These are phyloP conservation scores for Candida wancherniae DNA, from an alignment of 805 yeast species.

Conservation along the genomic window DNA sequence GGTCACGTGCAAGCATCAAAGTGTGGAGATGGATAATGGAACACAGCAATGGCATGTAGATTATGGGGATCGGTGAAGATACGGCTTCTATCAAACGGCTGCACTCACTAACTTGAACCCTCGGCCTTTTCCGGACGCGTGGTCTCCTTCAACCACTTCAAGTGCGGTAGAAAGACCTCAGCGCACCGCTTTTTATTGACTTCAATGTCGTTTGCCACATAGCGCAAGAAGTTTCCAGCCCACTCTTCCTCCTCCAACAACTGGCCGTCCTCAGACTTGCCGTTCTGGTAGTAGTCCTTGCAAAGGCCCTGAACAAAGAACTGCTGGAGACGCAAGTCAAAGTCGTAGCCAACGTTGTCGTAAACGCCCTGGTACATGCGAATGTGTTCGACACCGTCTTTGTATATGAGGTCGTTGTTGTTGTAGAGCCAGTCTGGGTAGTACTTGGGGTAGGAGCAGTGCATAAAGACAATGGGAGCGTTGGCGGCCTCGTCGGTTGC, in stretches of 20 bases:
- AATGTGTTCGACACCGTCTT: slow-evolving; percentile 28
- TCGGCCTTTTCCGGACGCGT: too few relatives aligned
- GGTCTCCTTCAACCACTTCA: slow-evolving; percentile 39
- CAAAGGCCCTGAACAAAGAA: slow-evolving; percentile 38
- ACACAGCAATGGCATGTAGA: too few relatives aligned
- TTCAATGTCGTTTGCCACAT: slow-evolving; percentile 22
- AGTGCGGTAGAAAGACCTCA: slow-evolving; percentile 37
- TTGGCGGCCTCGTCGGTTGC: slow-evolving; percentile 12
- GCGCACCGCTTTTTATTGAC: slow-evolving; percentile 25
- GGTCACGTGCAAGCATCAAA: too few relatives aligned
- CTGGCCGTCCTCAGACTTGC: slow-evolving; percentile 22
- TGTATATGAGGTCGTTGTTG: slow-evolving; percentile 30
- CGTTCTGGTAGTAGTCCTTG: slow-evolving; percentile 27
- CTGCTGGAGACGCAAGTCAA: slow-evolving; percentile 37
- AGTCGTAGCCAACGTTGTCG: slow-evolving; percentile 38
- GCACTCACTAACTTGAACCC: too few relatives aligned
- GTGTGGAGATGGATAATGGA: too few relatives aligned
- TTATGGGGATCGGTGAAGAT: too few relatives aligned
- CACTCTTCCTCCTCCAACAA: slow-evolving; percentile 21
- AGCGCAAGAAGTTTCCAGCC: slow-evolving; percentile 31
- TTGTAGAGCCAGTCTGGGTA: slow-evolving; percentile 22
- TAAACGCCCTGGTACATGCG: slow-evolving; percentile 36
- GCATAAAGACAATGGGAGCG: slow-evolving; percentile 43
- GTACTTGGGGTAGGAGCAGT: slow-evolving; percentile 55
- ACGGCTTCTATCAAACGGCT: too few relatives aligned